Base-by-base conservation (phyloP, 2,329 filamentous ascomycete genomes). In the Uncinocarpus reesii region DNA sequence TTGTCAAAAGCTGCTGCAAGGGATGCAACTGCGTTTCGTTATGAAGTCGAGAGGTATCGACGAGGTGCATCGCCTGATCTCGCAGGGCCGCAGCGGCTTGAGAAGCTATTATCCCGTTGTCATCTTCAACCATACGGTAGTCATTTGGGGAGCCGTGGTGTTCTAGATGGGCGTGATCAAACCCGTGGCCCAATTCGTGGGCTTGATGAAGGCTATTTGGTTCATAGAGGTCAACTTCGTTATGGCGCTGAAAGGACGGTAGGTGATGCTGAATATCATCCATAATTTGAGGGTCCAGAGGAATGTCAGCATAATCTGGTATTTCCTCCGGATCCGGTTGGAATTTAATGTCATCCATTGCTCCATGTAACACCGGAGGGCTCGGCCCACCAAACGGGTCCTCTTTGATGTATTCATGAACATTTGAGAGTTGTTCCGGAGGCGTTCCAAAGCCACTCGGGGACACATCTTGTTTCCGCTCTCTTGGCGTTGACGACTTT, bases 221-320 rank as follows among this genome's bases (percentile, higher is more conserved):
- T 2, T 58, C 56, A 49, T 66, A 69, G 1, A 61, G 61, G 46
- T 64, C 59, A 49, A 69, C 65, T 31, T 59, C 53, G 42, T 63
- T 64, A 41, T 69, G 65, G 18, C 65, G 59, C 44, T 65, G 65
- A 40, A 66, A 69, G 16, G 65, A 59, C 26, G 65, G 59, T 2
- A 72, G 60, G 45, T 71, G 68, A 28, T 69, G 61, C 37, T 71
- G 65, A 23, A 74, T 63, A 53, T 73, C 71, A 54, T 73, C 68
- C 70, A 80, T 80, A 41, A 81, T 77, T 31, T 78, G 77, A 2
- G 78, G 78, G 51, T 82, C 78, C 35, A 79, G 70, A 1, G 77
- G 77, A 62, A 80, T 69, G 35, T 74, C 68, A 51, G 70, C 62
- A 49, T 69, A 71, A 26, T 66, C 62, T 18, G 64, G 57, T 54